Conservation (phyloP, 129 eudicot species). For the Lactuca saligna region DNA sequence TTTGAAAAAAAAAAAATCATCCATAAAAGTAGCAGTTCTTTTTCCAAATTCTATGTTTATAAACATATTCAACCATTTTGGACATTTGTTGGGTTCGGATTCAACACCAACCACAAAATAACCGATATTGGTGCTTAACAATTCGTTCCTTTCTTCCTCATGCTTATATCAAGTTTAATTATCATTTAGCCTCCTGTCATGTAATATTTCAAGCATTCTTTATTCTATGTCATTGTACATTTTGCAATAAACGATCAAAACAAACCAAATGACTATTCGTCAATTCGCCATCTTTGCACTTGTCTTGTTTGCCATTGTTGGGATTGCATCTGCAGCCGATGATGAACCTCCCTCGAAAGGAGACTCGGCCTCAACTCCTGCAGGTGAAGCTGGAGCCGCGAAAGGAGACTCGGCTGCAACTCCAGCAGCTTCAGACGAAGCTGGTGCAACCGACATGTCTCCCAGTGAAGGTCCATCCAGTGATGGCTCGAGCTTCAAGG, state of each 20-base stretch:
- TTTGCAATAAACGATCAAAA: not conserved
- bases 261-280: slow-evolving; percentile 9
- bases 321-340: slow-evolving; percentile 17
- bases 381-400: not conserved
- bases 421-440: not conserved
- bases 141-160: not conserved
- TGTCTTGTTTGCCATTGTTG: slow-evolving; percentile 20
- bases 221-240: not conserved
- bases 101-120: slow-evolving; percentile 20
- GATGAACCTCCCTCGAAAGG: not conserved
- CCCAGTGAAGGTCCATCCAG: slow-evolving; percentile 13
- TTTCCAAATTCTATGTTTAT: not conserved
- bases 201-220: not conserved
- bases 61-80: not conserved
- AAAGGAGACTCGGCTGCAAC: not conserved
- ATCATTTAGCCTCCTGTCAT: not conserved
- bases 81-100: slow-evolving; percentile 25
- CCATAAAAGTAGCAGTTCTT: not conserved
- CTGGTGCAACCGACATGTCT: not conserved
- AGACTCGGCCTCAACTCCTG: not conserved
- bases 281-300: slow-evolving; percentile 13
- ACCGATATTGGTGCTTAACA: slow-evolving; percentile 24
- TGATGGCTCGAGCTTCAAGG: slow-evolving; percentile 21
- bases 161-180: slow-evolving; percentile 14
- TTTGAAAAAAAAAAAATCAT: too few relatives aligned